Evolutionary conservation across 176 grass and related monocot species (phyloP), one percentile per base, ranked within the genome.

Genomic region (Phragmites australis): DNA sequence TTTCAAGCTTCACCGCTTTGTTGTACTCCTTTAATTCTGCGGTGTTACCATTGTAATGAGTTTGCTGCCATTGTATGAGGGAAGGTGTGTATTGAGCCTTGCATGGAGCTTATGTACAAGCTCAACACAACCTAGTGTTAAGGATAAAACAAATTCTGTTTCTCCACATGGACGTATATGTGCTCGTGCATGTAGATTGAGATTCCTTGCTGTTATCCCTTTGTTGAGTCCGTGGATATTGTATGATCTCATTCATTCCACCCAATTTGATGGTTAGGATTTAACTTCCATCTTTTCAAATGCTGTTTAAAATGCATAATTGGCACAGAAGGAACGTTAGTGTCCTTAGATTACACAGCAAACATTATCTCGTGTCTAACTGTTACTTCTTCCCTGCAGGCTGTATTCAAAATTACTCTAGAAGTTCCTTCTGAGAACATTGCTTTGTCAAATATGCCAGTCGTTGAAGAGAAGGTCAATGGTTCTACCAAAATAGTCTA

Each of bases 371-470:
- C 31, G n/a, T 42, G 47, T 80, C 43, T 79, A 70, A 75, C n/a
- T 7, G 1, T 39, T 75, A 32, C 30, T 73, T 25, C 34, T 70
- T 29, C 70, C 51, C 31, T 89, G 30, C 62, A 97, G 95, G 92
- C 92, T 67, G 86, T 88, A 71, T 97, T 97, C 80, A 94, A 92
- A 81, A 97, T 97, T 75, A 94, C 86, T 72, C 76, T 97, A 41
- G 95, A 97, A 72, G 90, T 94, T 59, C 92, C 90, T 23, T 92
- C 81, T 64, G 88, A 97, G 74, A 76, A 78, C 2, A 78, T 93
- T 43, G 95, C 95, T 45, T 84, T 97, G 76, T 97, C 95, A 85
- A 97, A 97, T 81, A 97, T 97, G 95, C 92, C 95, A 44, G 83
- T 91, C 7, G 56, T 87, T 82, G 92, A 94, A 75, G 95, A 97